Evolutionary conservation across 495 filamentous ascomycete genomes (phyloP).

Genomic region (Penicillium ochrochloron): DNA sequence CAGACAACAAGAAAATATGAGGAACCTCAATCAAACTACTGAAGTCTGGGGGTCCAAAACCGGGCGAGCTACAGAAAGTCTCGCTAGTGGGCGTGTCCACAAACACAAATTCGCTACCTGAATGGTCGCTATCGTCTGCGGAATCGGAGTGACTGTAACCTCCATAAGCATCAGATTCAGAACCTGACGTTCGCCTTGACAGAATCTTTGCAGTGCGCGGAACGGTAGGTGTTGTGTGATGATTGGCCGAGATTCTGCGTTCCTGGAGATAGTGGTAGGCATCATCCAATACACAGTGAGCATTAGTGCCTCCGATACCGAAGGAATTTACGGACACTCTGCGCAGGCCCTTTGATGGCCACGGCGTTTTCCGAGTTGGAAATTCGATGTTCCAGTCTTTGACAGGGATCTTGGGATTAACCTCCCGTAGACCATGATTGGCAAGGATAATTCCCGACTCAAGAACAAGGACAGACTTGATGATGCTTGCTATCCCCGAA

Average conservation of each 20-base stretch:
- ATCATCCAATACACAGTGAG: conserved; percentile 63
- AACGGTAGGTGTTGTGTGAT: conserved; percentile 16
- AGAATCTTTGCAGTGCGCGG: conserved; percentile 5
- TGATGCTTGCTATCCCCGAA: conserved; percentile 49
- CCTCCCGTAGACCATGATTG: conserved; percentile 36
- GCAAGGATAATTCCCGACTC: conserved; percentile 47
- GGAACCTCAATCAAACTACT: conserved; percentile 19
- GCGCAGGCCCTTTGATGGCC: conserved; percentile 39
- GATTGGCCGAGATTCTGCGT: conserved; percentile 13
- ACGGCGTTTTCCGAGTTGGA: conserved; percentile 20
- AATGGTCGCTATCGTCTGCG: conserved; percentile 18
- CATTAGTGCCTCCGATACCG: conserved; percentile 68
- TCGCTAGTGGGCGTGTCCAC: conserved; percentile 24
- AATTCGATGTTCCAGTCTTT: conserved; percentile 26
- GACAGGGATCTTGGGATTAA: conserved; percentile 38
- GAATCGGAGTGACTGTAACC: conserved; percentile 9
- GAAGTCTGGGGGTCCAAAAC: background rate
- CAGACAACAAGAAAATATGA: conserved; percentile 31
- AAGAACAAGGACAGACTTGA: conserved; percentile 44
- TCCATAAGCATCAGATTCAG: background rate
- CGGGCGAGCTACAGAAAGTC: conserved; percentile 9
- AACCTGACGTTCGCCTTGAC: background rate
- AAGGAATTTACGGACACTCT: conserved; percentile 61
- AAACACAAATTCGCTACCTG: conserved; percentile 10
- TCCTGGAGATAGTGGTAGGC: conserved; percentile 28